Percentiles rank a stretch among this genome's conserved stretches.
Conservation (phyloP, 768 basidiomycete genomes). For the Mycena albidolilacea region DNA sequence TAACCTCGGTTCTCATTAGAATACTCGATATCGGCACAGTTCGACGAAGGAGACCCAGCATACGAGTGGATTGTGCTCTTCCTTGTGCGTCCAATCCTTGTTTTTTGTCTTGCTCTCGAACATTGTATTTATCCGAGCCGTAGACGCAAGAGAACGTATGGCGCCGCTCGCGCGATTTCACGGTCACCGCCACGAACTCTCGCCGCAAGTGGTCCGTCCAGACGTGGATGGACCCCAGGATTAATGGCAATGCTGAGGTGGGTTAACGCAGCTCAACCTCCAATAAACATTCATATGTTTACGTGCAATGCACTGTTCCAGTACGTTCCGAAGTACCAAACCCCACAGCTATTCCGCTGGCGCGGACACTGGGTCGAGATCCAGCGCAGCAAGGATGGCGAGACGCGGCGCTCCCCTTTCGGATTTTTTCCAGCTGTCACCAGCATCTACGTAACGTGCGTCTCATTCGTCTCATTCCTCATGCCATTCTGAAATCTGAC, state of each 20-base stretch:
- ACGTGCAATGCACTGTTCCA: too few relatives aligned
- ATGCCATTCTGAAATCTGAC: too few relatives aligned
- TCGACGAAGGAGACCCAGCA: conserved; percentile 61
- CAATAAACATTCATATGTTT: too few relatives aligned
- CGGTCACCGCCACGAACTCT: conserved; percentile 56
- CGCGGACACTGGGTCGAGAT: conserved; percentile 60
- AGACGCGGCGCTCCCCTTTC: conserved; percentile 8
- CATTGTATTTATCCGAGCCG: background rate
- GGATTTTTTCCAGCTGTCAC: background rate
- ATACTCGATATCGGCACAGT: conserved; percentile 60
- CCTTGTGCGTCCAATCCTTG: conserved; percentile 47
- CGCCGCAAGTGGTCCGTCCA: conserved; percentile 40
- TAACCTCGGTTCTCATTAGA: conserved; percentile 45
- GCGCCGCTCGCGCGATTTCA: conserved; percentile 57
- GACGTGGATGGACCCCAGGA: conserved; percentile 26
- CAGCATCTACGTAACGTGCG: conserved; percentile 52
- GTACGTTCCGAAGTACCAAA: conserved; percentile 58
- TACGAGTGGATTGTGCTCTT: conserved; percentile 66
- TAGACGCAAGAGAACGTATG: conserved; percentile 60
- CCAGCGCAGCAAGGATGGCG: conserved; percentile 38
- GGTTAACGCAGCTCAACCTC: too few relatives aligned
- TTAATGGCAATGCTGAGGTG: conserved; percentile 50
- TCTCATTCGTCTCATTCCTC: background rate
- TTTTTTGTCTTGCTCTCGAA: background rate
- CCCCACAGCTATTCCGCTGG: conserved; percentile 61